Conservation (phyloP, 768 basidiomycete species). For the Boletus barrowsii region DNA sequence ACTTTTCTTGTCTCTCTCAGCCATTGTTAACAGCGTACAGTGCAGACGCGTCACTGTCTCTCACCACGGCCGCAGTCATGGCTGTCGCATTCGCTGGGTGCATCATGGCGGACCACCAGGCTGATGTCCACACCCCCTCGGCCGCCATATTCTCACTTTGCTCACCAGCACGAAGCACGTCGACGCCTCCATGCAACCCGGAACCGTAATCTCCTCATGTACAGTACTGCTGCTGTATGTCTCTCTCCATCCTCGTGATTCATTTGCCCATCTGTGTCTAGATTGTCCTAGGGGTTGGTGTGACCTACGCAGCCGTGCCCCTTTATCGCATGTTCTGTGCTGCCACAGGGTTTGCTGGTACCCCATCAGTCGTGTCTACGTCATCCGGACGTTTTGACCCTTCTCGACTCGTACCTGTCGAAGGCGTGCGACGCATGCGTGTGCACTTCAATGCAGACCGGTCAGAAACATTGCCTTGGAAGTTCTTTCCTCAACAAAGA, state of each 20-base stretch:
- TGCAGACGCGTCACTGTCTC: not conserved
- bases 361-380: slow-evolving; percentile 78
- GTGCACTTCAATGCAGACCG: slow-evolving; percentile 96
- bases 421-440: slow-evolving; percentile 72
- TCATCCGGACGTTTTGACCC: slow-evolving; percentile 68
- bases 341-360: slow-evolving; percentile 95
- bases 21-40: not conserved
- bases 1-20: too few relatives aligned
- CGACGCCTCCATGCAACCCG: slow-evolving; percentile 47
- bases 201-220: slow-evolving; percentile 80
- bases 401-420: slow-evolving; percentile 76
- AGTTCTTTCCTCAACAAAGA: slow-evolving; percentile 87
- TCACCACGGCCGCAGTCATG: not conserved
- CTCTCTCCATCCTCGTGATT: not conserved
- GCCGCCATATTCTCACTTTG: not conserved
- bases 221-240: slow-evolving; percentile 76
- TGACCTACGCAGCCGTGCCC: slow-evolving; percentile 96
- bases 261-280: slow-evolving; percentile 37
- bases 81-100: not conserved
- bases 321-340: slow-evolving; percentile 98
- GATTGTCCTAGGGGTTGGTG: slow-evolving; percentile 77
- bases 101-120: not conserved
- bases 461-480: slow-evolving; percentile 88
- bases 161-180: slow-evolving; percentile 31
- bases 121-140: slow-evolving; percentile 9